These are phyloP conservation scores for Murraya paniculata DNA, from an alignment of 345 rosid species.

Conservation along the genomic window DNA sequence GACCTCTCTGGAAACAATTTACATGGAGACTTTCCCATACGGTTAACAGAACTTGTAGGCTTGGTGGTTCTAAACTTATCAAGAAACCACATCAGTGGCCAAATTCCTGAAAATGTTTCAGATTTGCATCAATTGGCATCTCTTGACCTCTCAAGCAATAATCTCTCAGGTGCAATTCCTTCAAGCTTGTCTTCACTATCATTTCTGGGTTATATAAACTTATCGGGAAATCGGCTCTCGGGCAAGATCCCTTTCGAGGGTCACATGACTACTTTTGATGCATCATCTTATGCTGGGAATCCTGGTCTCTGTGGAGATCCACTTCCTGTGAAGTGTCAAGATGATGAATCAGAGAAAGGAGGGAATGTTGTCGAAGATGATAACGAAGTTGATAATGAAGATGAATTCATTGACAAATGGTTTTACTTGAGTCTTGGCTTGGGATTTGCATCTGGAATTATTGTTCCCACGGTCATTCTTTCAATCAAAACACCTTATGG, in stretches of 20 bases:
- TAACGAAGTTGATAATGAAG: background rate
- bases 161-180: conserved; percentile 42
- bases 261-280: conserved; percentile 33
- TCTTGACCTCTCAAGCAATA: conserved; percentile 50
- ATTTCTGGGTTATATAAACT: conserved; percentile 35
- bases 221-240: conserved; percentile 32
- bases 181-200: conserved; percentile 32
- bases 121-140: conserved; percentile 34
- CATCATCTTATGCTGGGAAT: conserved; percentile 38
- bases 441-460: conserved; percentile 46
- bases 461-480: conserved; percentile 23
- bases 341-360: conserved; percentile 9
- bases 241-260: conserved; percentile 36
- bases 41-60: conserved; percentile 32
- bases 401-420: conserved; percentile 32
- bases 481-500: conserved; percentile 24
- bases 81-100: conserved; percentile 28
- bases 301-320: conserved; percentile 42
- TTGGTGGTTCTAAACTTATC: conserved; percentile 40
- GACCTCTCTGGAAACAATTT: conserved; percentile 41
- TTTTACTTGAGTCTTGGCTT: conserved; percentile 44
- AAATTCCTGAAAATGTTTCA: conserved; percentile 35
- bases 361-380: conserved; percentile 4
- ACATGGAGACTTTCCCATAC: conserved; percentile 34
- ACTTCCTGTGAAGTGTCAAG: conserved; percentile 22